Evolutionary conservation across 306 rosid species (phyloP), one percentile per base, ranked within the genome.

Genomic region (Rosa rugosa): DNA sequence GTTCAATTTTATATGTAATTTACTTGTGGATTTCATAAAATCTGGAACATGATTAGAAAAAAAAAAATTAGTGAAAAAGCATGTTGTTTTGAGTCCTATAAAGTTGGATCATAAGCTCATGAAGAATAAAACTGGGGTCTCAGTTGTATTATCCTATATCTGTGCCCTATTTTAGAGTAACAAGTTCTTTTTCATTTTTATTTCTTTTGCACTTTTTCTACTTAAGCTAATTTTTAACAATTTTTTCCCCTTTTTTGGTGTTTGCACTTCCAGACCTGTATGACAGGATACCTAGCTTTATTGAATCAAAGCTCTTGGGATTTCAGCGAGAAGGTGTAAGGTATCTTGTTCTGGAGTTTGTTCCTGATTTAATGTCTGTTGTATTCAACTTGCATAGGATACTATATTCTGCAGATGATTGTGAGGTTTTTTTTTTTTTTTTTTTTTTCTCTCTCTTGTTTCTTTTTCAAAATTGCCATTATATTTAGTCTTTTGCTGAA

Each of bases 251-350:
- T 8, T 40, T 53, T 75, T 27, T 4, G 84, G 44, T 76, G 69
- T 60, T 59, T 77, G 46, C 83, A 63, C 71, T 45, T 45, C 34
- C 71, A 94, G 99, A 88, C 81, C 92, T 75, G 57, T 95, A 92
- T 77, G 77, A 86, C 85, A 86, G 75, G 84, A 88, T 92, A 79
- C 98, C 99, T 49, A 86, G 83, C 40, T 59, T 51, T 71, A 72
- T 92, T 63, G 99, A 95, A 87, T 84, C 97, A 78, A 92, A 83
- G 88, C 99, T 95, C 81, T 81, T 95, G 90, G 88, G 89, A 53
- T 92, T 95, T 84, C 99, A 95, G 86, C 87, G 98, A 81, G 98
- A 95, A 38, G 99, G 99, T 80, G 90, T 95, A 76, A 89, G 97
- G 99, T 94, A 94, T 82, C 76, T 54, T 34, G 47, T 80, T 68